A percentile compares a stretch with the other conserved stretches of the same genome.
Evolutionary conservation across 1,139 yeast species (phyloP).

Genomic region (Hansenula sp.): DNA sequence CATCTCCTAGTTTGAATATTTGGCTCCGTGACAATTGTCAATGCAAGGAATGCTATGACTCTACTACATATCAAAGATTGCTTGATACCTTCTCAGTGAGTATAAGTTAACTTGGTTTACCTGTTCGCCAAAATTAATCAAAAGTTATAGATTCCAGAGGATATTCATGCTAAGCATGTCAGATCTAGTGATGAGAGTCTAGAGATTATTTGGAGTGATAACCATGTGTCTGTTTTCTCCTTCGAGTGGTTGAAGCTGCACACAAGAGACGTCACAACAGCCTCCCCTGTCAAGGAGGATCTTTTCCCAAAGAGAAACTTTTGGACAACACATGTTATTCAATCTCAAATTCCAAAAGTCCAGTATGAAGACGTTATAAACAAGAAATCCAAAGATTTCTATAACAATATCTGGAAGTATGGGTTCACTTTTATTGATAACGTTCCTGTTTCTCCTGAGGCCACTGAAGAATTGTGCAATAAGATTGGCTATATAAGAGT

Average conservation of each 20-base stretch:
- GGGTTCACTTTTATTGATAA: slow-evolving; percentile 65
- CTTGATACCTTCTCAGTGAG: slow-evolving; percentile 47
- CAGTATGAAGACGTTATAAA: slow-evolving; percentile 34
- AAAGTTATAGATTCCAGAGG: slow-evolving; percentile 38
- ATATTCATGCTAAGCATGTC: slow-evolving; percentile 34
- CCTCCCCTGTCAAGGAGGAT: slow-evolving; percentile 25
- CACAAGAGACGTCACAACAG: slow-evolving; percentile 49
- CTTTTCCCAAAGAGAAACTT: slow-evolving; percentile 23
- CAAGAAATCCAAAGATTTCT: slow-evolving; percentile 41
- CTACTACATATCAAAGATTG: slow-evolving; percentile 59
- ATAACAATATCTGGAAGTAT: slow-evolving; percentile 49
- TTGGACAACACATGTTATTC: slow-evolving; percentile 51
- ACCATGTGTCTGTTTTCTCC: slow-evolving; percentile 45
- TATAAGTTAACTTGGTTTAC: too few relatives aligned
- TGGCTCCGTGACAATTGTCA: slow-evolving; percentile 75
- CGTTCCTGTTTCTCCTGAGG: slow-evolving; percentile 61
- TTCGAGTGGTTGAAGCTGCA: slow-evolving; percentile 53
- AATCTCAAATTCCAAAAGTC: slow-evolving; percentile 42
- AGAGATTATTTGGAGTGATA: slow-evolving; percentile 41
- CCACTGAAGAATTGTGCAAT: slow-evolving; percentile 56
- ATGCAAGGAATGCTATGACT: slow-evolving; percentile 56
- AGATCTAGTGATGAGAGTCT: slow-evolving; percentile 19
- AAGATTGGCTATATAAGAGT: slow-evolving; percentile 61
- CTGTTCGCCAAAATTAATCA: too few relatives aligned
- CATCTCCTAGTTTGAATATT: slow-evolving; percentile 24